Evolutionary conservation across 371 early-diverging fungal genomes (phyloP).

Genomic region (Funneliformis caledonium): DNA sequence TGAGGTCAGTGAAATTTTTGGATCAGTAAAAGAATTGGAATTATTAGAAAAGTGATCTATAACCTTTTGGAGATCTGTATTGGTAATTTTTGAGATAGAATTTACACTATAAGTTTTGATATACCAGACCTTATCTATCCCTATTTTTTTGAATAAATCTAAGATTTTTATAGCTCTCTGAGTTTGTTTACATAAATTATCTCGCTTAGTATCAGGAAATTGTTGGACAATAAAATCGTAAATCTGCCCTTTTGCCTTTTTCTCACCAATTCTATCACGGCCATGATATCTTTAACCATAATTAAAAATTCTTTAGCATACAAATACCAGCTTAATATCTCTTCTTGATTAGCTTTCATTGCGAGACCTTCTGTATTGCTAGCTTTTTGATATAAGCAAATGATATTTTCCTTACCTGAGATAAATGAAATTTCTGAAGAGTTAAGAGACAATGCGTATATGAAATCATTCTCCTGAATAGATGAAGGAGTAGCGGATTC

Average conservation of each 20-base stretch:
- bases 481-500: too few relatives aligned
- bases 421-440: background rate
- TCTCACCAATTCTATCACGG: background rate
- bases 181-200: slow-evolving; percentile 12
- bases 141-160: too few relatives aligned
- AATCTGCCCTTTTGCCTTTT: background rate
- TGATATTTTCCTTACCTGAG: slow-evolving; percentile 5
- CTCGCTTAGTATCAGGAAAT: slow-evolving; percentile 1
- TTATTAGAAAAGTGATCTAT: background rate
- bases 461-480: too few relatives aligned
- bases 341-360: too few relatives aligned
- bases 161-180: slow-evolving; percentile 14
- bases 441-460: background rate
- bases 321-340: slow-evolving; percentile 5
- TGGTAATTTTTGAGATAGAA: slow-evolving; percentile 17
- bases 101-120: background rate
- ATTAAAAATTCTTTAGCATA: too few relatives aligned
- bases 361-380: background rate
- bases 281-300: too few relatives aligned
- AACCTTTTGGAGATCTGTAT: background rate
- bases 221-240: too few relatives aligned
- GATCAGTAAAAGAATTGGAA: background rate
- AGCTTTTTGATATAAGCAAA: slow-evolving; percentile 6
- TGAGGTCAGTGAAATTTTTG: background rate
- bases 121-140: too few relatives aligned